Evolutionary conservation across 441 rosid species (phyloP).

Genomic region (Erodium trifolium): DNA sequence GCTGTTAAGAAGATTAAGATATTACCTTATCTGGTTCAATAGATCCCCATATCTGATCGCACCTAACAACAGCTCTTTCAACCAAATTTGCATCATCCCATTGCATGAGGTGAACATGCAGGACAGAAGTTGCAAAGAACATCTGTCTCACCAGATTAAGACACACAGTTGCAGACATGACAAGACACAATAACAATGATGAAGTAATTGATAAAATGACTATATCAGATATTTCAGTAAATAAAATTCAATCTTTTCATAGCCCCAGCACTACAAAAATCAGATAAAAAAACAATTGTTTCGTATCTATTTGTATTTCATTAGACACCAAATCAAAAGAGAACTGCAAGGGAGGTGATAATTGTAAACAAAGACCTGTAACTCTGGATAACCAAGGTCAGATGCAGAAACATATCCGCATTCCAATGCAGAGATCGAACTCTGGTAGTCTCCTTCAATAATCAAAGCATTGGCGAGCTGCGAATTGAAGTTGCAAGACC

Average conservation of each 20-base stretch:
- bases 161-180: neutral
- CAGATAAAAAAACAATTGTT: neutral
- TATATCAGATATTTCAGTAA: neutral
- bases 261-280: neutral
- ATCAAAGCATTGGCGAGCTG: slow-evolving; percentile 82
- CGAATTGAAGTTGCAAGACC: slow-evolving; percentile 93
- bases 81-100: neutral
- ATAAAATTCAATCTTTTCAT: neutral
- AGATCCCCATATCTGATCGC: slow-evolving; percentile 70
- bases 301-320: neutral
- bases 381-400: slow-evolving; percentile 56
- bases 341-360: neutral
- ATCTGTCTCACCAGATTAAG: slow-evolving; percentile 34
- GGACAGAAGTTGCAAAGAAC: slow-evolving; percentile 79
- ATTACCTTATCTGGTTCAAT: slow-evolving; percentile 54
- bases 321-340: neutral
- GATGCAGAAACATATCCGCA: slow-evolving; percentile 56
- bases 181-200: neutral
- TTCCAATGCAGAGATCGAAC: slow-evolving; percentile 58
- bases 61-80: slow-evolving; percentile 26
- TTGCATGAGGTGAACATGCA: slow-evolving; percentile 56
- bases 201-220: neutral
- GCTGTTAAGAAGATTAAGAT: slow-evolving; percentile 15
- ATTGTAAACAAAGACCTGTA: slow-evolving; percentile 40
- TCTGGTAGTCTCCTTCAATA: slow-evolving; percentile 66